A percentile compares a stretch with the other conserved stretches of the same genome.
Evolutionary conservation across 768 basidiomycete genomes (phyloP).

Genomic region (Lepiota brunneoincarnata): DNA sequence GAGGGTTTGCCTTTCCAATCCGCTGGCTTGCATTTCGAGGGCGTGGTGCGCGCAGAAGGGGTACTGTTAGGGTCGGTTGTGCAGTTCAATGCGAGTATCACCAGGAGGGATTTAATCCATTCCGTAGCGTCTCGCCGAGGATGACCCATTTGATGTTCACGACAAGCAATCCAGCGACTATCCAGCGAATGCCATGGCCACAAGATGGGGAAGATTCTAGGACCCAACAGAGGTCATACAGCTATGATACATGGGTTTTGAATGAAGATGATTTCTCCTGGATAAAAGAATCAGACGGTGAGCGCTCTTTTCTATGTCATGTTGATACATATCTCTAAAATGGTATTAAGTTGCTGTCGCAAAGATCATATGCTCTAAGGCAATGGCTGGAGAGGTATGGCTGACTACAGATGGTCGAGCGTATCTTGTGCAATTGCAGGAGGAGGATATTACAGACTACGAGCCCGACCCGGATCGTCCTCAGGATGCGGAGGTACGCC

Average conservation of each 20-base stretch:
- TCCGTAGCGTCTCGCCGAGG: slow-evolving; percentile 68
- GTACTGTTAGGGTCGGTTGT: slow-evolving; percentile 58
- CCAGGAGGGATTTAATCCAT: slow-evolving; percentile 1
- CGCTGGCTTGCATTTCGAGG: slow-evolving; percentile 72
- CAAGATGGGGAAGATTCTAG: slow-evolving; percentile 36
- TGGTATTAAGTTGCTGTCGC: slow-evolving; percentile 53
- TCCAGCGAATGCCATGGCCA: slow-evolving; percentile 88
- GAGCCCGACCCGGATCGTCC: slow-evolving; percentile 8
- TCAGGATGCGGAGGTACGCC: slow-evolving; percentile 11
- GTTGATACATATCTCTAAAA: background rate
- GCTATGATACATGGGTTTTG: slow-evolving; percentile 71
- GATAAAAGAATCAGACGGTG: slow-evolving; percentile 75
- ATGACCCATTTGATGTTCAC: slow-evolving; percentile 70
- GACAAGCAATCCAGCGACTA: slow-evolving; percentile 67
- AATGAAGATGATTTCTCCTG: slow-evolving; percentile 68
- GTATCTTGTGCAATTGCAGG: slow-evolving; percentile 70
- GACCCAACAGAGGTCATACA: slow-evolving; percentile 27
- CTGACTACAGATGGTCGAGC: slow-evolving; percentile 82
- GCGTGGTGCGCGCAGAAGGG: slow-evolving; percentile 79
- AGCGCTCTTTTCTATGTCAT: slow-evolving; percentile 12
- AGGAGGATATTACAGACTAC: slow-evolving; percentile 20
- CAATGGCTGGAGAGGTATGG: slow-evolving; percentile 73
- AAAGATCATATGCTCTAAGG: slow-evolving; percentile 56
- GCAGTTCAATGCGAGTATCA: background rate
- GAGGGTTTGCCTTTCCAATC: slow-evolving; percentile 70